Evolutionary conservation across 352 stramenopile species (phyloP), one percentile per base, ranked within the genome.

Genomic region (Phytophthora crassamura): DNA sequence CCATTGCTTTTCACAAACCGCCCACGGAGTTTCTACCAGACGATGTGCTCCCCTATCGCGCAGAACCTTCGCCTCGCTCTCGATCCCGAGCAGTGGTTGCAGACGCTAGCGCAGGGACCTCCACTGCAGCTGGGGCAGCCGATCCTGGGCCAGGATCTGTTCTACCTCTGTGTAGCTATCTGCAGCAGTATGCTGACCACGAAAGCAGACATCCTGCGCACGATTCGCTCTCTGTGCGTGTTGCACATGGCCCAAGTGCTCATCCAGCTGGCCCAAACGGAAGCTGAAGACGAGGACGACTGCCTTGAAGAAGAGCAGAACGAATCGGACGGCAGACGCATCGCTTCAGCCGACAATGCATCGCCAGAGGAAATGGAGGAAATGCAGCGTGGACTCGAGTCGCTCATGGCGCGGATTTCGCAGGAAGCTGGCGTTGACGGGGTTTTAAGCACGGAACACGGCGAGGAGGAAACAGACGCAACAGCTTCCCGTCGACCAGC

Each of bases 201-300:
- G 2, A 93, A 94, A 54, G 76, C 87, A 0, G 83, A 95, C 20
- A 92, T 95, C 36, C 50, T 95, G 47, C 72, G 88, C 18, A 93
- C 87, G 1, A 86, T 95, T 25, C 84, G 85, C 14, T 89, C 78
- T 11, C 77, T 95, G 25, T 92, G 84, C 32, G 74, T 92, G 39
- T 67, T 95, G 5, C 73, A 92, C 65, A 92, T 94, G 82, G 80
- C 73, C 2, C 87, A 95, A 72, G 82, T 90, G 34, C 72, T 94
- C 12, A 59, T 94, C 0, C 87, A 94, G 53, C 68, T 90, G 7
- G 69, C 79, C 3, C 77, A 76, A 38, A 65, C 82, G 59, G 74
- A 73, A 33, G 66, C 74, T 7, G 86, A 94, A 67, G 82, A 85
- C 10, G 71, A 86, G 15, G 81, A 88, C 1, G 75, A 90, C 28